Base-by-base conservation (phyloP, 2,329 filamentous ascomycete species). In the Fusarium sp. region DNA sequence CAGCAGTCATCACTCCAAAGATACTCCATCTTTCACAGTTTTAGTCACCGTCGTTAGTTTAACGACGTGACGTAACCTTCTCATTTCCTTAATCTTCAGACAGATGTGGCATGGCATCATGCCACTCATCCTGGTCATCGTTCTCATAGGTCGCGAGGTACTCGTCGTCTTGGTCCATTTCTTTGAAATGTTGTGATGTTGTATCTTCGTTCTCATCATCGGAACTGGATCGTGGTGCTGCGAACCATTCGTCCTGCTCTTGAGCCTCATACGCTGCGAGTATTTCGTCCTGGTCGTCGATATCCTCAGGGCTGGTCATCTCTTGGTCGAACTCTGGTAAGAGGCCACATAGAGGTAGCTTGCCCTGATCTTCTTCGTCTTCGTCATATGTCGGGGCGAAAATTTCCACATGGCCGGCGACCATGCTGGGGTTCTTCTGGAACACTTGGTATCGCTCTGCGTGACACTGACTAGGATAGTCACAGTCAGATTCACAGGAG, bases 381-480 rank as follows among this genome's bases (percentile, higher is more conserved):
- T 56, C 45, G 10, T 14, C 26, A 8, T 36, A 11, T 7, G n/a
- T 19, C 9, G 46, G 43, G 6, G 12, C 20, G 4, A 19, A 15
- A 9, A 47, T 44, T n/a, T 4, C 6, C 7, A 10, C 17, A 7
- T 48, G 28, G 17, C 8, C 19, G 11, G n/a, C 19, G 9, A 56
- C 20, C 3, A 43, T 30, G 12, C 7, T 19, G 11, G 32, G 15
- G 15, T 12, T 17, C 32, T 26, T 56, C 8, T n/a, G 38, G 7
- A 8, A 21, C 10, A 34, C 43, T 28, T 54, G 30, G 11, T 46
- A 53, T 38, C 65, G 39, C 51, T 67, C 61, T 7, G 19, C 40
- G 11, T 56, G 30, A 34, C 73, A 75, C 46, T 74, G 57, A 19
- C 65, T 66, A 1, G 69, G 69, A 47, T 69, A 70, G n/a, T 70